phyloP scores from a whole-genome alignment of 2,329 filamentous ascomycete species.

The Conoideocrella luteorostrata region DNA sequence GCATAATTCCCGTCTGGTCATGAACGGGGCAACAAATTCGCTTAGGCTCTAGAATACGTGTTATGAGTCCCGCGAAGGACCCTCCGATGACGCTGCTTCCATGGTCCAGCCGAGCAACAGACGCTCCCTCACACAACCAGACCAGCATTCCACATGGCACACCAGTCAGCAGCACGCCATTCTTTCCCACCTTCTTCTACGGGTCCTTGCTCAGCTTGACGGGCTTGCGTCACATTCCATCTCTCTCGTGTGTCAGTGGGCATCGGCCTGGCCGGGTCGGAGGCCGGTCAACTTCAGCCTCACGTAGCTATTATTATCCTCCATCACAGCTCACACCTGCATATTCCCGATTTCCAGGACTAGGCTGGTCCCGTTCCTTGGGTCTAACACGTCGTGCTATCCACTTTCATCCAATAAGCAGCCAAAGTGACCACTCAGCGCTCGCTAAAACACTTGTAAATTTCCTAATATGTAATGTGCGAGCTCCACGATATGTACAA shows the following conservation, averaged over 20 bases:
- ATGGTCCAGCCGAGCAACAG: no score
- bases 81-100: no score
- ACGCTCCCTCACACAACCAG: no score
- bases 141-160: no score
- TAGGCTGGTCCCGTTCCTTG: not conserved
- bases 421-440: not conserved
- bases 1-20: no score
- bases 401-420: constrained; percentile 1
- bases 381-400: not conserved
- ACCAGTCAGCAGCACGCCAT: no score
- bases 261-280: not conserved
- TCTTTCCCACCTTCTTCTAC: not conserved
- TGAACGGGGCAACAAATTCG: no score
- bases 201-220: not conserved
- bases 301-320: constrained; percentile 1
- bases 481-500: not conserved
- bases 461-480: not conserved
- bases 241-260: not conserved
- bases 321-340: not conserved
- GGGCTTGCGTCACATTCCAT: not conserved
- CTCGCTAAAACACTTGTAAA: not conserved
- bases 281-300: constrained; percentile 1
- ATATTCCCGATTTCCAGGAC: not conserved
- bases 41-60: no score
- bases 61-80: no score